These are phyloP conservation scores for Trichoderma afroharzianum DNA, from an alignment of 2,329 filamentous ascomycete species.

Conservation along the genomic window DNA sequence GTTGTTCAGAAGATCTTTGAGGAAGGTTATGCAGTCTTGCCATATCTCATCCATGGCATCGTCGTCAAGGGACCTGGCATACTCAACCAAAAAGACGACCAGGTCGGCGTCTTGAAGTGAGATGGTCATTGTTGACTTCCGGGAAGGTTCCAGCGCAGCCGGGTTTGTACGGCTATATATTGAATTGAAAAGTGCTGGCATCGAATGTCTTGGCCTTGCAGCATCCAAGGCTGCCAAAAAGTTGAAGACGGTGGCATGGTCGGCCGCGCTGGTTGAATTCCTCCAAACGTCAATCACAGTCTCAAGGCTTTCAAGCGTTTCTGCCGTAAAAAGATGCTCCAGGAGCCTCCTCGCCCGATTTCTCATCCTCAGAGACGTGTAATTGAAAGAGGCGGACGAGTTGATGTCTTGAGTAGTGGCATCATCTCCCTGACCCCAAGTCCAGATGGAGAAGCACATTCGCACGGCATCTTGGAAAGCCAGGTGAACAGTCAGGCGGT, in stretches of 20 bases:
- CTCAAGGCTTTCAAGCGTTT: constrained; percentile 89
- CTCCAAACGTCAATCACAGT: constrained; percentile 86
- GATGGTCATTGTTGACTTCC: constrained; percentile 85
- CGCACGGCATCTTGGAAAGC: constrained; percentile 95
- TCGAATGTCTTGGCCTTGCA: constrained; percentile 83
- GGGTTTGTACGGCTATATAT: constrained; percentile 94
- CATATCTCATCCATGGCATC: constrained; percentile 98
- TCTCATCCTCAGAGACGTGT: constrained; percentile 86
- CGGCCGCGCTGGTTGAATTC: constrained; percentile 42
- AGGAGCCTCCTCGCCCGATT: constrained; percentile 84
- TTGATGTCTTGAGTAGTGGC: constrained; percentile 57
- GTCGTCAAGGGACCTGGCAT: constrained; percentile 85
- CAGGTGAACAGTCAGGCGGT: constrained; percentile 86
- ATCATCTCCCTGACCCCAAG: constrained; percentile 72
- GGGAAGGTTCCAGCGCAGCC: constrained; percentile 67
- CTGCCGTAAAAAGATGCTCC: constrained; percentile 88
- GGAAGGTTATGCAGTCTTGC: constrained; percentile 87
- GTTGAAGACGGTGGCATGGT: constrained; percentile 69
- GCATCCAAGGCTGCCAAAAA: constrained; percentile 88
- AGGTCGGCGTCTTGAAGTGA: constrained; percentile 79
- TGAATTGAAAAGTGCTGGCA: constrained; percentile 92
- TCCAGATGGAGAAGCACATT: constrained; percentile 92
- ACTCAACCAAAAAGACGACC: constrained; percentile 84
- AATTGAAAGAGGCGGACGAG: constrained; percentile 78
- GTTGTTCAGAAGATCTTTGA: constrained; percentile 85